phyloP scores from a whole-genome alignment of 495 filamentous ascomycete species.

The Penicillium salamii region DNA sequence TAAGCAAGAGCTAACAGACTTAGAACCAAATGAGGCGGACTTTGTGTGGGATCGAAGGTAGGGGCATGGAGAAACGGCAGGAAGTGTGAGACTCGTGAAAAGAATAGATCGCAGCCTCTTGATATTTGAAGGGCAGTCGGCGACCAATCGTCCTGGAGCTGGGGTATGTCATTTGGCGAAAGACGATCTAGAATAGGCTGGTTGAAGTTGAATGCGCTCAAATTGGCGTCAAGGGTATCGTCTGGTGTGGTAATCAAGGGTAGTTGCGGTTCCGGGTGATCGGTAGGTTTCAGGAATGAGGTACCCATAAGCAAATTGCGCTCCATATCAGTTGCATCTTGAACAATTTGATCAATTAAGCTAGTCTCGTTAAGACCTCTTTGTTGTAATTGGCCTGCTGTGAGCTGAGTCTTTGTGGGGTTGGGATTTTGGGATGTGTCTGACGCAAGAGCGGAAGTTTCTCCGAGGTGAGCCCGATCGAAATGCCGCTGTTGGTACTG shows the following conservation, averaged over 20 bases:
- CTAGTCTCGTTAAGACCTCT: background rate
- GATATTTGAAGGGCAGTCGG: constrained; percentile 22
- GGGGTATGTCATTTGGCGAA: constrained; percentile 11
- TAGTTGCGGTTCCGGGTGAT: constrained; percentile 7
- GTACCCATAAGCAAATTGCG: constrained; percentile 16
- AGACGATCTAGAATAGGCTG: constrained; percentile 4
- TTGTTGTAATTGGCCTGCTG: background rate
- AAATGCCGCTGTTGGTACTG: background rate
- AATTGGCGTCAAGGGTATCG: background rate
- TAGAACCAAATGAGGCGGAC: constrained; percentile 20
- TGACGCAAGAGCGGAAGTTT: background rate
- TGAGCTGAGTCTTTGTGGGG: background rate
- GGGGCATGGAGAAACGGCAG: constrained; percentile 33
- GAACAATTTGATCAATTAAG: constrained; percentile 9
- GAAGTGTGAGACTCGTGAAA: constrained; percentile 28
- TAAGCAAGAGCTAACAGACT: constrained; percentile 35
- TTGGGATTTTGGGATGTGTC: background rate
- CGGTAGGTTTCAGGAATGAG: constrained; percentile 11
- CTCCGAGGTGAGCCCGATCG: background rate
- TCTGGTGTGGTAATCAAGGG: background rate
- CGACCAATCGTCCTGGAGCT: constrained; percentile 24
- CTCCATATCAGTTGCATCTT: constrained; percentile 11
- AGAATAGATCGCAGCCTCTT: constrained; percentile 30
- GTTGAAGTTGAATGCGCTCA: background rate
- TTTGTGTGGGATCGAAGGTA: constrained; percentile 26